Percentiles rank a stretch among this genome's conserved stretches.
Evolutionary conservation across 1,284 basidiomycete species (phyloP).

Genomic region (Neonothopanus nambi): DNA sequence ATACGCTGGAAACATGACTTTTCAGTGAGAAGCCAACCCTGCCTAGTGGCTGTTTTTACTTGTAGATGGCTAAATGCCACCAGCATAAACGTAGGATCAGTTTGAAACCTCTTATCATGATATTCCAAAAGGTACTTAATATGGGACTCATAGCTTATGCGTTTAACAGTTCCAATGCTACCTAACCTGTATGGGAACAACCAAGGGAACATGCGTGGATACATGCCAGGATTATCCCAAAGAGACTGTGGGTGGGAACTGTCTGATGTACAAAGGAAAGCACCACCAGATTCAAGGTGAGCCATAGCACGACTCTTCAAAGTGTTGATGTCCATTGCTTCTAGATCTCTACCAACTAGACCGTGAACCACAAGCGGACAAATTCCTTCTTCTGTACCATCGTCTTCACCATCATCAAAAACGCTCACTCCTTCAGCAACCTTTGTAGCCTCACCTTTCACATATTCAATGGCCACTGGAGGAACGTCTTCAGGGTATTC

Average conservation of each 20-base stretch:
- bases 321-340: not conserved
- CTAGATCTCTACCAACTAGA: constrained; percentile 16
- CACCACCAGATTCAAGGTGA: constrained; percentile 22
- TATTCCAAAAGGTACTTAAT: constrained; percentile 29
- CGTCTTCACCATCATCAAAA: constrained; percentile 15
- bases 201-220: constrained; percentile 37
- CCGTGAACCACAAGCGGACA: constrained; percentile 24
- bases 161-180: constrained; percentile 25
- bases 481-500: constrained; percentile 21
- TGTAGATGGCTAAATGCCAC: constrained; percentile 32
- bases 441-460: constrained; percentile 14
- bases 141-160: constrained; percentile 17
- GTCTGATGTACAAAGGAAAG: constrained; percentile 13
- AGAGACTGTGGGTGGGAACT: constrained; percentile 28
- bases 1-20: constrained; percentile 27
- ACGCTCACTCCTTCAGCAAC: constrained; percentile 18
- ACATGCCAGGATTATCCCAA: constrained; percentile 31
- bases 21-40: constrained; percentile 31
- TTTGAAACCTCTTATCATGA: too few species aligned
- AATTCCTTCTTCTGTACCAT: constrained; percentile 16
- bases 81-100: constrained; percentile 29
- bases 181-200: constrained; percentile 38
- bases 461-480: constrained; percentile 32
- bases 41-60: constrained; percentile 24
- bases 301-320: constrained; percentile 19